Conservation (phyloP, 177 flowering plant genomes). For the Tripterygium wilfordii region DNA sequence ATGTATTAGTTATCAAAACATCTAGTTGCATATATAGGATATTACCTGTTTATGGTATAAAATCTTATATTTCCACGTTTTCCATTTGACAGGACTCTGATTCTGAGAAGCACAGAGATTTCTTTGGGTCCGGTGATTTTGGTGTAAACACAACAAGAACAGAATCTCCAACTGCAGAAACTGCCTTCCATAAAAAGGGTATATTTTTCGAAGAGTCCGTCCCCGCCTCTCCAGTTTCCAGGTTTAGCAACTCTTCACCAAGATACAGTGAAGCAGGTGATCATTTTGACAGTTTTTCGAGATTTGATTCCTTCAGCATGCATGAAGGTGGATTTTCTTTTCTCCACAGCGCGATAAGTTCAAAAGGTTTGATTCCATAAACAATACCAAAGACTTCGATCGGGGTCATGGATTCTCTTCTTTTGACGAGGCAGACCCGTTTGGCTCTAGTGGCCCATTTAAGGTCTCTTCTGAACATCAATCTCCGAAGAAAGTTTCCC, state of each 20-base stretch:
- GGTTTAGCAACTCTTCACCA: constrained; percentile 52
- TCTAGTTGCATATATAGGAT: not conserved
- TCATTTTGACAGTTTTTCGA: constrained; percentile 56
- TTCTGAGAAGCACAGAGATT: constrained; percentile 47
- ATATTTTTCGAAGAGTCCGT: constrained; percentile 80
- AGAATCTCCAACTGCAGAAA: constrained; percentile 50
- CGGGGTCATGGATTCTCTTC: constrained; percentile 33
- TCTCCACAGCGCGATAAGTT: constrained; percentile 12
- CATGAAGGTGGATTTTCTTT: constrained; percentile 14
- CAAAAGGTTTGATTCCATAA: constrained; percentile 59
- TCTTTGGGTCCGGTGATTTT: constrained; percentile 57
- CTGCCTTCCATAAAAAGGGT: constrained; percentile 39
- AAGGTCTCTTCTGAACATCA: constrained; percentile 32
- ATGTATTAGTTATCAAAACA: too few species aligned
- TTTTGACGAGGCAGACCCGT: constrained; percentile 69
- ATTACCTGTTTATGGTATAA: too few species aligned
- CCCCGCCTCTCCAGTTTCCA: constrained; percentile 68
- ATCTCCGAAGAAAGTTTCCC: constrained; percentile 31
- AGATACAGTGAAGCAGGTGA: constrained; percentile 52
- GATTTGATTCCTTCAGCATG: constrained; percentile 45
- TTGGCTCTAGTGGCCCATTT: constrained; percentile 60
- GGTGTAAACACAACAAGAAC: constrained; percentile 53
- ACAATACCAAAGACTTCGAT: constrained; percentile 55
- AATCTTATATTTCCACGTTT: too few species aligned
- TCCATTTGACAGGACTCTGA: constrained; percentile 60